Conservation (phyloP, 2,329 filamentous ascomycete species). For the Colletotrichum chrysophilum region DNA sequence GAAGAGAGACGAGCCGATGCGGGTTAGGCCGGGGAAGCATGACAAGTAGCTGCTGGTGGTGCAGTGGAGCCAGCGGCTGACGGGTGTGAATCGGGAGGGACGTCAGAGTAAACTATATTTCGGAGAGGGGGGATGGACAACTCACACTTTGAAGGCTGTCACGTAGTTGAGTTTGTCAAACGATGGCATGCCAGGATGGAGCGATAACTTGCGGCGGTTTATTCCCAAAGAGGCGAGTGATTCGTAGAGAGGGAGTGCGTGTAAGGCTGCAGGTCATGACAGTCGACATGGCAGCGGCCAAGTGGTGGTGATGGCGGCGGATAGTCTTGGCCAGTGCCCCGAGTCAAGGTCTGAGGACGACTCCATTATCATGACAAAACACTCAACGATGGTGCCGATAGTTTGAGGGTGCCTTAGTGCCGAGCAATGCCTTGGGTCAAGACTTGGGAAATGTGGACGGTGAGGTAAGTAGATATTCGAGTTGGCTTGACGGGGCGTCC, state of each 20-base stretch:
- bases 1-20: constrained; percentile 6
- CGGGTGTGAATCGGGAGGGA: constrained; percentile 1
- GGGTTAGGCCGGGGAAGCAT: constrained; percentile 2
- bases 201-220: not conserved
- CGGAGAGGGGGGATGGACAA: not conserved
- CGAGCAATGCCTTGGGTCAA: not conserved
- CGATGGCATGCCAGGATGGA: not conserved
- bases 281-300: not conserved
- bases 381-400: not conserved
- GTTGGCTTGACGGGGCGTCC: not conserved
- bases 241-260: not conserved
- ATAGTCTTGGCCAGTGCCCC: not conserved
- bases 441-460: not conserved
- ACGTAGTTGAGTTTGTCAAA: not conserved
- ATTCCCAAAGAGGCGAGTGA: not conserved
- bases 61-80: constrained; percentile 4
- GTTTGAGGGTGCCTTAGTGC: not conserved
- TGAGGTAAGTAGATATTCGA: not conserved
- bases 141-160: not conserved
- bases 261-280: not conserved
- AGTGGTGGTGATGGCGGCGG: not conserved
- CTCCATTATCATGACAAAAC: not conserved
- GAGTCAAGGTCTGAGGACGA: not conserved
- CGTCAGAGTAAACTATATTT: constrained; percentile 7
- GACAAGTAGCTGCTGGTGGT: not conserved